These are phyloP conservation scores for Paraconiothyrium sp. DNA, from an alignment of 2,329 filamentous ascomycete species.

Conservation along the genomic window DNA sequence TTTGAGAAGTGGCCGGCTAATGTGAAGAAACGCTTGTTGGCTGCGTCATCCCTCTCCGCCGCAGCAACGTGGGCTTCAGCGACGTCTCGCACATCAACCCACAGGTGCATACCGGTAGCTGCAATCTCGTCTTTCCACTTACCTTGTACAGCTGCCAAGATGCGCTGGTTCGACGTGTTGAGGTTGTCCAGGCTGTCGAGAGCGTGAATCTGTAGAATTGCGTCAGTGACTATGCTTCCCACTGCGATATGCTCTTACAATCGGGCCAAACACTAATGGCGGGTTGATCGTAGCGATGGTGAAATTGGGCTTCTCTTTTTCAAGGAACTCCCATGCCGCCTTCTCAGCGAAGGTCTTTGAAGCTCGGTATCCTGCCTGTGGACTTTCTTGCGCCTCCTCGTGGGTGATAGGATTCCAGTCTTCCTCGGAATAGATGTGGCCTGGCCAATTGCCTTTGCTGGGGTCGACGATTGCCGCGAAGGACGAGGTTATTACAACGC, in stretches of 20 bases:
- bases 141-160: constrained; percentile 71
- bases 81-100: constrained; percentile 64
- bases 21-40: constrained; percentile 72
- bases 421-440: constrained; percentile 61
- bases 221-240: constrained; percentile 20
- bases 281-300: constrained; percentile 60
- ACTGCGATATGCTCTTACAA: constrained; percentile 43
- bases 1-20: constrained; percentile 68
- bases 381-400: constrained; percentile 58
- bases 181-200: constrained; percentile 70
- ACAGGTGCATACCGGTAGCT: constrained; percentile 64
- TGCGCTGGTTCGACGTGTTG: constrained; percentile 77
- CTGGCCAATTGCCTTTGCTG: constrained; percentile 61
- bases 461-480: constrained; percentile 72
- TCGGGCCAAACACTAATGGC: constrained; percentile 61
- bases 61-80: constrained; percentile 71
- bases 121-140: constrained; percentile 66
- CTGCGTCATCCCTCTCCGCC: constrained; percentile 63
- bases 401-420: constrained; percentile 68
- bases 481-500: constrained; percentile 75
- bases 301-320: constrained; percentile 62
- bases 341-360: constrained; percentile 71
- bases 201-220: constrained; percentile 56
- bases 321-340: constrained; percentile 63
- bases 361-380: constrained; percentile 58